Evolutionary conservation across 2,329 filamentous ascomycete species (phyloP).

Genomic region (Xylaria sp.): DNA sequence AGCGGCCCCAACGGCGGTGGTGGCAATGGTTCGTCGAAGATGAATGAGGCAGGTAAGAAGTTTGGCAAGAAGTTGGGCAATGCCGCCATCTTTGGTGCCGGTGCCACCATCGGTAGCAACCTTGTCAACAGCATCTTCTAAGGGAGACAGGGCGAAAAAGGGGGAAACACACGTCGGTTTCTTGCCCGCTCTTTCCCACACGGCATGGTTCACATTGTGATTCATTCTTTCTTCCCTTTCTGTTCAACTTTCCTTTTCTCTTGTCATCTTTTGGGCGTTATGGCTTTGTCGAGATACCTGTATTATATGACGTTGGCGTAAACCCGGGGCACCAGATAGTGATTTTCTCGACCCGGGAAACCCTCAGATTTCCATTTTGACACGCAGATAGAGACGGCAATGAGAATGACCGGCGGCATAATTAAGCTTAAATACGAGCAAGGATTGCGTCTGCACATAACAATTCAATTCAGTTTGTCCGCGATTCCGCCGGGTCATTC

Average conservation of each 20-base stretch:
- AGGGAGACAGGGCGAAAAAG: constrained; percentile 13
- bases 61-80: constrained; percentile 91
- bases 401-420: background rate
- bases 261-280: background rate
- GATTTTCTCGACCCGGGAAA: background rate
- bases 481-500: background rate
- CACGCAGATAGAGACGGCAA: background rate
- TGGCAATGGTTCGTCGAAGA: constrained; percentile 47
- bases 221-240: background rate
- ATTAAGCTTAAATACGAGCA: background rate
- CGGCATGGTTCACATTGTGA: background rate
- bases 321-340: background rate
- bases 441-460: background rate
- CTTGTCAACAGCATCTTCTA: constrained; percentile 89
- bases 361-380: background rate
- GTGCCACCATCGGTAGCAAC: constrained; percentile 83
- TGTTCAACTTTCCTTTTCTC: background rate
- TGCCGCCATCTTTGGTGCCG: constrained; percentile 83
- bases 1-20: constrained; percentile 30
- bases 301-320: background rate
- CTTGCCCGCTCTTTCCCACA: background rate
- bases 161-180: background rate
- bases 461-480: background rate
- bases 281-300: background rate
- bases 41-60: constrained; percentile 78